Evolutionary conservation across 495 filamentous ascomycete species (phyloP), one percentile per base, ranked within the genome.

Genomic region (Penicillium paradoxum): DNA sequence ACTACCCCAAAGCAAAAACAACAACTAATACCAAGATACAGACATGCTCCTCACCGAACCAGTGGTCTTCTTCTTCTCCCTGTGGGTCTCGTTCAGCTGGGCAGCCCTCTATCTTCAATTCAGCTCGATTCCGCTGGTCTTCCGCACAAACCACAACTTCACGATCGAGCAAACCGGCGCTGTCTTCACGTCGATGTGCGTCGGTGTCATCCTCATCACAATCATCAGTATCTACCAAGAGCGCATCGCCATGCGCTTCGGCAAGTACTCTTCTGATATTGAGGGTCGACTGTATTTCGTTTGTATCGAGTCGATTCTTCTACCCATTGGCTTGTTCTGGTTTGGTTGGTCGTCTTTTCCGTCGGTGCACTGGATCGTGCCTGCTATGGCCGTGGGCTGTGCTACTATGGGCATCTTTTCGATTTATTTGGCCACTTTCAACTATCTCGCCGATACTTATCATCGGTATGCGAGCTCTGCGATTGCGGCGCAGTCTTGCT

Each of bases 391-490:
- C 0, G 75, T 96, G 42, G 80, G 73, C 0, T 80, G 85, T 52
- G 84, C 89, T 3, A 95, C 87, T 0, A 88, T 95, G 75, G 91
- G 91, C 9, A 95, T 97, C 46, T 90, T 89, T 63, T 84, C 83
- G 37, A 82, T 97, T 39, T 97, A 96, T 63, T 75, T 97, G 6
- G 88, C 91, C 1, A 86, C 89, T 0, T 96, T 96, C 73, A 97
- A 96, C 59, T 96, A 96, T 57, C 78, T 96, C 13, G 90, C 91
- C n/a, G 92, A 96, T 67, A 86, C 81, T 2, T 97, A 96, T 66
- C 86, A 90, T 63, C 75, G 79, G 0, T 95, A 89, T 59, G 89
- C 91, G 2, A 89, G 83, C 48, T 93, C 87, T 8, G 91, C 91
- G 2, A 74, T 97, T 40, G 92, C 92, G 2, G 90, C 91, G 10